Evolutionary conservation across 495 filamentous ascomycete genomes (phyloP).

Genomic region (Xylaria intraflava): DNA sequence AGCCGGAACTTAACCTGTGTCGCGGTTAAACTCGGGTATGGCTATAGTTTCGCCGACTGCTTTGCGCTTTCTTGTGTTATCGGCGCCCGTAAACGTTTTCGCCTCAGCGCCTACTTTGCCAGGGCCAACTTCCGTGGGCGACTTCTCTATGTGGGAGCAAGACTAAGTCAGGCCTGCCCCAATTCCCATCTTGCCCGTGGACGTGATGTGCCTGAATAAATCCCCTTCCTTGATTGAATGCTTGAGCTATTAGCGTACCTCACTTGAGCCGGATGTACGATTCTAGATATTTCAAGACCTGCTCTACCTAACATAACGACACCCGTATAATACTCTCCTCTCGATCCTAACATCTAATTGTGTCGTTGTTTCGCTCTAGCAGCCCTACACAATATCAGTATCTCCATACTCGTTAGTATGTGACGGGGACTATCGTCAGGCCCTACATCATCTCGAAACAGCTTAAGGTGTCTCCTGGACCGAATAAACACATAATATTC

Average conservation of each 20-base stretch:
- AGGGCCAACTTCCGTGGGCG: not conserved
- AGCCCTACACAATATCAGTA: constrained; percentile 7
- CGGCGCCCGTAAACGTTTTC: not conserved
- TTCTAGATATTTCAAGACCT: not conserved
- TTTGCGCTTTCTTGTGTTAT: not conserved
- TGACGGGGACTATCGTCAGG: not conserved
- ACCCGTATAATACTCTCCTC: not conserved
- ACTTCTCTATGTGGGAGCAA: not conserved
- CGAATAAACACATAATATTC: not conserved
- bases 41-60: too few species aligned
- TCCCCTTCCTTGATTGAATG: not conserved
- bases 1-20: too few species aligned
- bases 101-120: not conserved
- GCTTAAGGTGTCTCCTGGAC: not conserved
- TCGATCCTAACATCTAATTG: not conserved
- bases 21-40: too few species aligned
- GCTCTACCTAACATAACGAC: not conserved
- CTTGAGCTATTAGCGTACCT: not conserved
- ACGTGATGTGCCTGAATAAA: not conserved
- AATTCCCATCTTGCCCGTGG: not conserved
- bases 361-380: not conserved
- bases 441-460: not conserved
- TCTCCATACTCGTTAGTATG: not conserved
- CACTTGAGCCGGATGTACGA: not conserved
- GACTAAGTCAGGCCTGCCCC: not conserved